Evolutionary conservation across 2,329 filamentous ascomycete genomes (phyloP), one percentile per base, ranked within the genome.

Genomic region (Zymoseptoria pseudotritici): DNA sequence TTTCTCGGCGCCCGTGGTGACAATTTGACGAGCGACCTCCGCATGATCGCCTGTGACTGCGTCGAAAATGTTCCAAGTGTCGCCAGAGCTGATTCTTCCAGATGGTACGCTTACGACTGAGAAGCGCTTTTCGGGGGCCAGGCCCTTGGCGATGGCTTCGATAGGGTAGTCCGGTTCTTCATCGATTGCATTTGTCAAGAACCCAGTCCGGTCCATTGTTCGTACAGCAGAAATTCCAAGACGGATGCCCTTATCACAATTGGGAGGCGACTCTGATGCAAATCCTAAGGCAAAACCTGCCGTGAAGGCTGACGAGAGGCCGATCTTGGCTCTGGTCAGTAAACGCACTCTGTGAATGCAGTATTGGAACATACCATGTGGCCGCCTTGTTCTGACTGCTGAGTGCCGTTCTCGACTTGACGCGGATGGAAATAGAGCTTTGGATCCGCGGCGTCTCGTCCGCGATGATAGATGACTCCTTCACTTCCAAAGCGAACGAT

Each of bases 401-500:
- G 55, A 8, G 59, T 57, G 49, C 62, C 57, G 36, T 55, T 61
- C 61, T 73, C 71, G 55, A 70, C 66, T 46, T 61, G 57, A 8
- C 67, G 60, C 7, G 70, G 67, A 46, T 70, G 65, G 53, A 71
- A 73, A 54, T 71, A 72, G 1, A 73, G 63, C 58, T 67, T 70
- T 1, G 71, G 71, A 55, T 72, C 67, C 4, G 65, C 67, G n/a
- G 70, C 71, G 67, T 72, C 71, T 49, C 71, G 62, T 9, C 71
- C 71, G 22, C 70, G 67, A 58, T 73, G 71, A 52, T 73, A 67
- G 26, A 73, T 72, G 13, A 72, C 63, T 10, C 69, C 71, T 55
- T 72, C 69, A 53, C 60, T 68, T 19, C 71, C 71, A 36, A 73
- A 73, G n/a, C 71, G 63, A 8, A 73, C 70, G 22, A 73, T 70